Conservation (phyloP, 1,284 basidiomycete species). For the Puccinia triticina region DNA sequence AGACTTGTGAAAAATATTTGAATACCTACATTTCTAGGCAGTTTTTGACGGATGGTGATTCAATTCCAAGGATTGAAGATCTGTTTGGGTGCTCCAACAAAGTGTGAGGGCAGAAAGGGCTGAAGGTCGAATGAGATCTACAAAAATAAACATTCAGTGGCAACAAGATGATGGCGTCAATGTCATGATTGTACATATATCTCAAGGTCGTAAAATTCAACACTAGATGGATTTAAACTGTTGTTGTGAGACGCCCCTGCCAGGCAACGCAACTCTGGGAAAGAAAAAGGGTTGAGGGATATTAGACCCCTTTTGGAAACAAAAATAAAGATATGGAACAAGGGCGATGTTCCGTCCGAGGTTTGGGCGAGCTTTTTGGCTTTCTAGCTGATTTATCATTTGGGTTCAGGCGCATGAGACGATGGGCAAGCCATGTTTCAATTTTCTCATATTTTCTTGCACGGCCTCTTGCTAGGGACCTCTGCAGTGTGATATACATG, state of each 20-base stretch:
- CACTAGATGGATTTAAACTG: neutral
- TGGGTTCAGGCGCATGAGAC: neutral
- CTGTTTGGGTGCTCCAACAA: neutral
- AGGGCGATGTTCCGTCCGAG: neutral
- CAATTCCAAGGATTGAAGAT: neutral
- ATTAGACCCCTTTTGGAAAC: neutral
- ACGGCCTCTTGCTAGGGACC: neutral
- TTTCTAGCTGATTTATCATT: neutral
- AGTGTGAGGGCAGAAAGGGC: neutral
- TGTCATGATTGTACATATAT: neutral
- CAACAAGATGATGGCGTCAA: conserved; percentile 3
- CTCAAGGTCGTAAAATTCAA: neutral
- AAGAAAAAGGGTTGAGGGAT: neutral
- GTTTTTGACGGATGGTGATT: neutral
- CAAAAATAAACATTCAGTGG: neutral
- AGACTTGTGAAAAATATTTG: neutral
- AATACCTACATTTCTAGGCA: conserved; percentile 6
- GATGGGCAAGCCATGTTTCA: conserved; percentile 5
- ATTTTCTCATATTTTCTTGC: conserved; percentile 5
- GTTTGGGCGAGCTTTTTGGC: neutral
- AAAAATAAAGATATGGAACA: neutral
- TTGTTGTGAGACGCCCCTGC: neutral
- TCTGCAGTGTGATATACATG: neutral
- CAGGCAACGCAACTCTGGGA: neutral
- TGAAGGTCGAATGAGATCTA: conserved; percentile 6